Percentiles rank a stretch among this genome's conserved stretches.
phyloP scores from a whole-genome alignment of 352 stramenopile genomes.

The Blastocystis hominis region DNA sequence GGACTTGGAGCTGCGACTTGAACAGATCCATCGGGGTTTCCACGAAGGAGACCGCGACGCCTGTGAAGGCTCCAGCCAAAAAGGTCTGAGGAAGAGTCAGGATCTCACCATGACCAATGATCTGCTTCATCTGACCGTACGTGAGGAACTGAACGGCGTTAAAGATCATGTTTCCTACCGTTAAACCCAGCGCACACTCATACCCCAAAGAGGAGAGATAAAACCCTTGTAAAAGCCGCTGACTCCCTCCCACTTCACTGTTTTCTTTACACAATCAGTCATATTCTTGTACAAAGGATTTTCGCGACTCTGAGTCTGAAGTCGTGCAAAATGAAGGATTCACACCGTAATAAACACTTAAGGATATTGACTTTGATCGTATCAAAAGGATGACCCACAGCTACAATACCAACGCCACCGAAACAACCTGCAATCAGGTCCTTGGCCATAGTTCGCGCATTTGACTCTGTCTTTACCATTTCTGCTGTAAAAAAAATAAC shows the following conservation, averaged over 20 bases:
- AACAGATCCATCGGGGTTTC: conserved; percentile 58
- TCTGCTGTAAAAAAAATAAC: neutral
- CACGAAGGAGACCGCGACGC: conserved; percentile 50
- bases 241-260: conserved; percentile 51
- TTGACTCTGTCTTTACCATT: conserved; percentile 43
- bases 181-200: neutral
- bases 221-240: conserved; percentile 56
- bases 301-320: conserved; percentile 43
- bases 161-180: conserved; percentile 51
- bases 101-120: conserved; percentile 54
- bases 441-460: conserved; percentile 37
- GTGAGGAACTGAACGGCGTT: conserved; percentile 57
- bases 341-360: neutral
- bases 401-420: conserved; percentile 58
- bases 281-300: conserved; percentile 53
- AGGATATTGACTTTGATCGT: conserved; percentile 58
- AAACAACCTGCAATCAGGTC: conserved; percentile 58
- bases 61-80: conserved; percentile 50
- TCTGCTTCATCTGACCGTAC: conserved; percentile 54
- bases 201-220: conserved; percentile 55
- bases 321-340: conserved; percentile 24
- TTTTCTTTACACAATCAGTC: conserved; percentile 53
- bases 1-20: conserved; percentile 57
- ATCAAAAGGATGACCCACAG: conserved; percentile 56
- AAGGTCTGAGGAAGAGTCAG: conserved; percentile 45